These are phyloP conservation scores for Russula foetens DNA, from an alignment of 768 basidiomycete genomes.

Conservation along the genomic window DNA sequence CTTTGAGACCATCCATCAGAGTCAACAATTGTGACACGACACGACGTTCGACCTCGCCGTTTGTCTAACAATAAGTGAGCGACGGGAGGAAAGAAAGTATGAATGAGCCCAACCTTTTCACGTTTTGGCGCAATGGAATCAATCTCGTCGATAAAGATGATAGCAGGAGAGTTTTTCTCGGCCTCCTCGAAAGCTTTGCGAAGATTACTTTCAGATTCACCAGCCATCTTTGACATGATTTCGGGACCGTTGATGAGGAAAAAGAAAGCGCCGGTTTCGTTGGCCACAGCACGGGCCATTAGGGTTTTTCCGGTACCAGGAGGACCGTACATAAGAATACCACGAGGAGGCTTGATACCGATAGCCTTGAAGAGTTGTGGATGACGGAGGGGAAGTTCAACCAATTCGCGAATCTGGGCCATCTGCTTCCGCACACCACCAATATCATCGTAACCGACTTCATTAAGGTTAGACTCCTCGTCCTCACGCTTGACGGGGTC, in stretches of 20 bases:
- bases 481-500: constrained; percentile 99
- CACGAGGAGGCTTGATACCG: constrained; percentile 99
- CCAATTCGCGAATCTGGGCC: constrained; percentile 98
- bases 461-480: constrained; percentile 92
- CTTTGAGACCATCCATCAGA: constrained; percentile 98
- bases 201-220: constrained; percentile 95
- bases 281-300: constrained; percentile 99
- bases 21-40: constrained; percentile 98
- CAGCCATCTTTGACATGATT: constrained; percentile 99
- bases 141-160: constrained; percentile 99
- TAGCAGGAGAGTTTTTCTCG: constrained; percentile 98
- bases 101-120: constrained; percentile 67
- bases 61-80: constrained; percentile 51
- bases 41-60: constrained; percentile 98
- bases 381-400: constrained; percentile 95
- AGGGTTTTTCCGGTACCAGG: constrained; percentile 99
- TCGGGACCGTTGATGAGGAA: constrained; percentile 99
- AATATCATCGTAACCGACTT: constrained; percentile 98
- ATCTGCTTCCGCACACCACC: constrained; percentile 99
- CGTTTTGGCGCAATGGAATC: constrained; percentile 99
- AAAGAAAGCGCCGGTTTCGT: constrained; percentile 99
- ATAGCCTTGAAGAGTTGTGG: constrained; percentile 99
- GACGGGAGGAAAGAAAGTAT: background rate
- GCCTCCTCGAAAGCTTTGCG: constrained; percentile 99
- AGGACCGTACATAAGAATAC: constrained; percentile 97